Conservation (phyloP, 1,284 basidiomycete species). For the Ceratobasidium theobromae region DNA sequence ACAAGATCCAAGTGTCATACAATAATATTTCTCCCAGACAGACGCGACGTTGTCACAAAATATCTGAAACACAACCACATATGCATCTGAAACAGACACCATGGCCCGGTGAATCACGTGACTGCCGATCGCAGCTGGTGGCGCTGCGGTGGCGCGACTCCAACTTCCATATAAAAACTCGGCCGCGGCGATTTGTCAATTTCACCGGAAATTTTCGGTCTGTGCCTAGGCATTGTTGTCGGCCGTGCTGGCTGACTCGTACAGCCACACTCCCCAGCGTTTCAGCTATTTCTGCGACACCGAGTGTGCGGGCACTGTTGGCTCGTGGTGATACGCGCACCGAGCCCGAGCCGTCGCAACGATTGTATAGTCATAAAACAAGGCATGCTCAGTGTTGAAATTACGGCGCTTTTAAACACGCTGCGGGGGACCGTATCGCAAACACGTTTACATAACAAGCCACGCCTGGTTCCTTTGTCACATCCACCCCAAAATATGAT, state of each 20-base stretch:
- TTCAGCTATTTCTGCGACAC: conserved; percentile 15
- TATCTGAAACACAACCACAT: too few species aligned
- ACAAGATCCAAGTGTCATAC: too few species aligned
- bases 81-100: neutral
- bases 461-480: conserved; percentile 9
- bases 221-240: too few species aligned
- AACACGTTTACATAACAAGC: conserved; percentile 8
- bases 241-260: too few species aligned
- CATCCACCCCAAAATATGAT: neutral
- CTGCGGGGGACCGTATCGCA: neutral
- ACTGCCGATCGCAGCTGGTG: conserved; percentile 25
- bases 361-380: neutral
- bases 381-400: conserved; percentile 1
- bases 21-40: too few species aligned
- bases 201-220: too few species aligned
- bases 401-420: neutral
- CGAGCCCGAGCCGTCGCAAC: neutral
- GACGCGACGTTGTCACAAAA: too few species aligned
- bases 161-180: neutral
- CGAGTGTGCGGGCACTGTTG: too few species aligned
- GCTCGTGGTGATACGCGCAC: too few species aligned
- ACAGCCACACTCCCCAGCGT: neutral
- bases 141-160: conserved; percentile 20
- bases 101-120: neutral
- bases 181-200: neutral